Evolutionary conservation across 352 stramenopile genomes (phyloP).

Genomic region (Globisporangium yorkense): DNA sequence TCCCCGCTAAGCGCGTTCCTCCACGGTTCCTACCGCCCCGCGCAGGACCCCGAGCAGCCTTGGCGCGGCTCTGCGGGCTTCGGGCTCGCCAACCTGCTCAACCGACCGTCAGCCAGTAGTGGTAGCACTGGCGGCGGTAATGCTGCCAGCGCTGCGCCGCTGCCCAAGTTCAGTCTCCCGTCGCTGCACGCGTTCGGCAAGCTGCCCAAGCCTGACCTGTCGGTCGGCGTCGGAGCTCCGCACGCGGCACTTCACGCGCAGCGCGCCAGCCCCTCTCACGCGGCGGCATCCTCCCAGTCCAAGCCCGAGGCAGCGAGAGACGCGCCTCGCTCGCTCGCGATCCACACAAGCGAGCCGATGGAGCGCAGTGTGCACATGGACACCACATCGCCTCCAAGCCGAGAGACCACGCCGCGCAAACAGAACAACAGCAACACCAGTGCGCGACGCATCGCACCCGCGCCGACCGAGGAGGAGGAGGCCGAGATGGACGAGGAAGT

Average conservation of each 20-base stretch:
- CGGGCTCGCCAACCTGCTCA: constrained; percentile 77
- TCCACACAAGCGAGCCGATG: constrained; percentile 11
- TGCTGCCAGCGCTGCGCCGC: constrained; percentile 11
- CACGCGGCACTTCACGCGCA: constrained; percentile 24
- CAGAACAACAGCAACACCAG: constrained; percentile 4
- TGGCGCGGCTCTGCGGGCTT: constrained; percentile 68
- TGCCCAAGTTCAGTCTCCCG: constrained; percentile 69
- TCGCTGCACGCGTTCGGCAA: constrained; percentile 74
- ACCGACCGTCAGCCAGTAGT: constrained; percentile 20
- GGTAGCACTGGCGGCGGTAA: not conserved
- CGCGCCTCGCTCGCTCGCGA: constrained; percentile 3
- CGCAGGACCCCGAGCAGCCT: constrained; percentile 60
- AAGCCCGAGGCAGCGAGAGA: not conserved
- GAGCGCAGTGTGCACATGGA: not conserved
- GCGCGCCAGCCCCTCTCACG: not conserved
- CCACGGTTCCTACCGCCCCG: constrained; percentile 7
- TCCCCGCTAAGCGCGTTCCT: constrained; percentile 17
- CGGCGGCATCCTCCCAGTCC: not conserved
- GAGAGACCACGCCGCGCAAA: constrained; percentile 13
- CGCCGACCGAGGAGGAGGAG: constrained; percentile 65
- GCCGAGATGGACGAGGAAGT: constrained; percentile 43
- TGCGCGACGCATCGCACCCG: constrained; percentile 37
- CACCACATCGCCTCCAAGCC: constrained; percentile 1
- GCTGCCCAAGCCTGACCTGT: constrained; percentile 46
- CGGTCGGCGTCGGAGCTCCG: constrained; percentile 15